Conservation (phyloP, 441 rosid genomes). For the Populus hybrid region DNA sequence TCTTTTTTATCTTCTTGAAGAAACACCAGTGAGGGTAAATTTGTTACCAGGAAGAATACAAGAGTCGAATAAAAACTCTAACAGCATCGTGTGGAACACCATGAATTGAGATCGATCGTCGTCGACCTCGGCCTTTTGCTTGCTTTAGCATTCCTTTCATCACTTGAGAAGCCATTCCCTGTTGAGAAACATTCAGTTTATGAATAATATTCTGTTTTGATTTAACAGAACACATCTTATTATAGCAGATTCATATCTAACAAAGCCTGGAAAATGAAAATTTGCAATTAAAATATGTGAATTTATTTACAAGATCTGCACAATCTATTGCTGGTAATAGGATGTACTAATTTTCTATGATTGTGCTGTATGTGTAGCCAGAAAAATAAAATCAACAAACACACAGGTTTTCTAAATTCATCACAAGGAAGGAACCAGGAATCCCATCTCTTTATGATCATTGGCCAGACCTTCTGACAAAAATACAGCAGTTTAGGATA, state of each 20-base stretch:
- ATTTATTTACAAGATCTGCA: not conserved
- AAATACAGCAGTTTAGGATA: not conserved
- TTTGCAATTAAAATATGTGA: not conserved
- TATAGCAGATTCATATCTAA: not conserved
- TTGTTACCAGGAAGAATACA: conserved; percentile 82
- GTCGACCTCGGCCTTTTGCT: conserved; percentile 38
- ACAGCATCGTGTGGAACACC: conserved; percentile 82
- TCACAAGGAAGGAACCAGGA: not conserved
- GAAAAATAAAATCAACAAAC: not conserved
- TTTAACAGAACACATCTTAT: not conserved
- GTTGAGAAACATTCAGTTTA: conserved; percentile 11
- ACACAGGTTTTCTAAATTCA: not conserved
- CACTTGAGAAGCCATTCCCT: conserved; percentile 89
- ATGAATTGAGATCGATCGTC: conserved; percentile 48
- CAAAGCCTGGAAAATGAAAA: not conserved
- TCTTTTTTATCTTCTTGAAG: not conserved
- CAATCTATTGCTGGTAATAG: not conserved
- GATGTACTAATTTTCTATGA: not conserved
- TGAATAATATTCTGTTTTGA: not conserved
- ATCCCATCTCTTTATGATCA: not conserved
- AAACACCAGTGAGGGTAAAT: not conserved
- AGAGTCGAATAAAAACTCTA: conserved; percentile 67
- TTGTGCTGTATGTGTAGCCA: not conserved
- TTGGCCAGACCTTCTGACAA: not conserved
- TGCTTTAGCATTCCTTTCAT: conserved; percentile 68